phyloP scores from a whole-genome alignment of 2,329 filamentous ascomycete species.

The Trichophyton equinum region DNA sequence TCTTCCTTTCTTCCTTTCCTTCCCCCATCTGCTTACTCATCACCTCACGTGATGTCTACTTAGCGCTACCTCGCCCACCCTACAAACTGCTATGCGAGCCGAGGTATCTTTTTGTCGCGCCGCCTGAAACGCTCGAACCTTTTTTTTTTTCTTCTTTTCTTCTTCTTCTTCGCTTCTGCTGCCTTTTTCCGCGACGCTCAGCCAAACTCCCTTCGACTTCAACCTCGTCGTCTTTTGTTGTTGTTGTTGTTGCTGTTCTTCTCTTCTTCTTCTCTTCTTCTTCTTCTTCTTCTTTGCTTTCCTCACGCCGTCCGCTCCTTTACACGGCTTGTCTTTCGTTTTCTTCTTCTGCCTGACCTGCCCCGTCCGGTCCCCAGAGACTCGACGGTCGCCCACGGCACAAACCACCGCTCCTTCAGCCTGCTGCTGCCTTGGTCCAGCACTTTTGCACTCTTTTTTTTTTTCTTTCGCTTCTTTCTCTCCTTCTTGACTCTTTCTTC shows the following conservation, averaged over 20 bases:
- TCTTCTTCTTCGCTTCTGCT: not conserved
- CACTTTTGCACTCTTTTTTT: conserved; percentile 4
- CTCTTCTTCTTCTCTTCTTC: conserved; percentile 15
- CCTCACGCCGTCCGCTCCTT: conserved; percentile 40
- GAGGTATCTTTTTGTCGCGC: not conserved
- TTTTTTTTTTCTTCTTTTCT: not conserved
- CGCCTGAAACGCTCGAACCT: not conserved
- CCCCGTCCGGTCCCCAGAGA: not conserved
- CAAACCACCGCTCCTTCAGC: not conserved
- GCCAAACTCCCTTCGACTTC: not conserved
- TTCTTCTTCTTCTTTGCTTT: conserved; percentile 14
- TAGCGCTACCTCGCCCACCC: no score
- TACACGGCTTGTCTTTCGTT: conserved; percentile 28
- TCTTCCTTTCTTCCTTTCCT: not conserved
- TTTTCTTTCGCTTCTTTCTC: not conserved
- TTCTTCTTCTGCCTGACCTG: conserved; percentile 2
- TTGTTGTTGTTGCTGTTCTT: conserved; percentile 13
- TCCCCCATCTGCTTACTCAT: no score
- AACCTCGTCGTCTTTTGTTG: conserved; percentile 6
- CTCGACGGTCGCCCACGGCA: conserved; percentile 3
- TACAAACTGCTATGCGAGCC: no score
- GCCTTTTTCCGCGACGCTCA: not conserved
- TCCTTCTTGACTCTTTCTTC: no score
- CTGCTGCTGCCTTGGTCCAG: conserved; percentile 16
- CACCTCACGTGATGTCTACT: no score